Percentiles rank a stretch among this genome's conserved stretches.
Evolutionary conservation across 139 green algal genomes (phyloP).

Genomic region (Closterium sp.): DNA sequence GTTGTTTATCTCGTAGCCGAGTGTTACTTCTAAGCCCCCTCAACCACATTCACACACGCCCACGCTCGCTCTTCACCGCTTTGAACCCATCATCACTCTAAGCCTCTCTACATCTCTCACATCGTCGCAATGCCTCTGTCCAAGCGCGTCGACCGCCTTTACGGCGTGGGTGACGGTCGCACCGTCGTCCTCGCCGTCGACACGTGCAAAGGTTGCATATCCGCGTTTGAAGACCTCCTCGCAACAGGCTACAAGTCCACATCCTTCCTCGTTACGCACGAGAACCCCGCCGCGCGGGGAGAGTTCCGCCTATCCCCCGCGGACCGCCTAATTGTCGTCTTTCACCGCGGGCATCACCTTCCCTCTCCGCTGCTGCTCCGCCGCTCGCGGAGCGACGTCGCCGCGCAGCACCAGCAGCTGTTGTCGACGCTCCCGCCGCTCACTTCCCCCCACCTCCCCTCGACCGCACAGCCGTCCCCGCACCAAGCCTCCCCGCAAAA

Average conservation of each 20-base stretch:
- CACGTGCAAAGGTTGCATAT: not conserved
- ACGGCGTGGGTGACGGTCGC: not conserved
- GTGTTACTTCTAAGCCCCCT: no score
- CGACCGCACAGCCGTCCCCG: not conserved
- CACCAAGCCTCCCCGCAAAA: not conserved
- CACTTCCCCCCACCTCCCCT: not conserved
- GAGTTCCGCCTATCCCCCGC: not conserved
- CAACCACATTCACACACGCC: no score
- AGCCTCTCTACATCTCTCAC: not conserved
- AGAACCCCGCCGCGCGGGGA: not conserved
- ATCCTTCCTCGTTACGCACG: not conserved
- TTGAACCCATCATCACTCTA: no score
- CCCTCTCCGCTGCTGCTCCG: not conserved
- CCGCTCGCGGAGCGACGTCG: not conserved
- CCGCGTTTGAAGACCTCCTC: not conserved
- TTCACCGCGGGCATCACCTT: not conserved
- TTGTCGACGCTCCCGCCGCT: not conserved
- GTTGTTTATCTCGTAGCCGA: no score
- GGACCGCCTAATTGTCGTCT: not conserved
- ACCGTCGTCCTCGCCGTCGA: not conserved
- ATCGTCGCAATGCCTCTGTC: not conserved
- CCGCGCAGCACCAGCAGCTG: not conserved
- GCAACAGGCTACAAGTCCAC: not conserved
- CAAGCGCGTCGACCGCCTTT: not conserved
- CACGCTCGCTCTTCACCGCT: no score